These are phyloP conservation scores for Castanea sativa DNA, from an alignment of 306 rosid genomes.

Conservation along the genomic window DNA sequence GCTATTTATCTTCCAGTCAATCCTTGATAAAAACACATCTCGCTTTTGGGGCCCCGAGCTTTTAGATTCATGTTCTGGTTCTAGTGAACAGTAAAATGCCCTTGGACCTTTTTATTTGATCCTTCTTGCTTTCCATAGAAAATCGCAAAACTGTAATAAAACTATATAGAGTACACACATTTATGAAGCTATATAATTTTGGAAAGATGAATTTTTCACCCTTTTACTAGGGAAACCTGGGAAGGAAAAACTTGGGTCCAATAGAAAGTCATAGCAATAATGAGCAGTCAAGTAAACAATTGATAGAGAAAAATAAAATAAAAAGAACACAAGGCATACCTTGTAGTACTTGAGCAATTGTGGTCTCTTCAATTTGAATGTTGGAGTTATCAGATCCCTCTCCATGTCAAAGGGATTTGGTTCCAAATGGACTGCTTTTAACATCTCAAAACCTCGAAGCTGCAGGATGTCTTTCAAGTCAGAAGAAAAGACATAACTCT, in stretches of 20 bases:
- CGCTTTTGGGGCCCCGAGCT: no score
- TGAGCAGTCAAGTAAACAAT: background rate
- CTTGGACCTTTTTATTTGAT: background rate
- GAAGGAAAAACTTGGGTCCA: background rate
- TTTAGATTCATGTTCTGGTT: no score
- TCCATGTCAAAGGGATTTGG: constrained; percentile 82
- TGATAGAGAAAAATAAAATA: background rate
- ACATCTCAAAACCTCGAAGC: constrained; percentile 91
- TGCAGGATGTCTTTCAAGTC: constrained; percentile 29
- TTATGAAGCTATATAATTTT: background rate
- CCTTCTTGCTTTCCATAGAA: background rate
- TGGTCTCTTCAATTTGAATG: constrained; percentile 89
- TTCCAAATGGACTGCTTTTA: constrained; percentile 82
- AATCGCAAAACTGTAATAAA: background rate
- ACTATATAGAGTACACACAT: background rate
- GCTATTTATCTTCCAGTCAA: no score
- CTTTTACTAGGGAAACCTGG: background rate
- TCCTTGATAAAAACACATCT: no score
- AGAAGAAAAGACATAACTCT: constrained; percentile 10
- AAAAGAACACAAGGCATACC: constrained; percentile 37
- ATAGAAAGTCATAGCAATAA: background rate
- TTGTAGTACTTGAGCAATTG: constrained; percentile 66
- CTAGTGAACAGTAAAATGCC: no score
- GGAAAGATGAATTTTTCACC: background rate
- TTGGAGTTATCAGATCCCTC: constrained; percentile 87